A percentile compares a stretch with the other conserved stretches of the same genome.
phyloP scores from a whole-genome alignment of 805 yeast genomes.

The Jamesozyma gamospora region DNA sequence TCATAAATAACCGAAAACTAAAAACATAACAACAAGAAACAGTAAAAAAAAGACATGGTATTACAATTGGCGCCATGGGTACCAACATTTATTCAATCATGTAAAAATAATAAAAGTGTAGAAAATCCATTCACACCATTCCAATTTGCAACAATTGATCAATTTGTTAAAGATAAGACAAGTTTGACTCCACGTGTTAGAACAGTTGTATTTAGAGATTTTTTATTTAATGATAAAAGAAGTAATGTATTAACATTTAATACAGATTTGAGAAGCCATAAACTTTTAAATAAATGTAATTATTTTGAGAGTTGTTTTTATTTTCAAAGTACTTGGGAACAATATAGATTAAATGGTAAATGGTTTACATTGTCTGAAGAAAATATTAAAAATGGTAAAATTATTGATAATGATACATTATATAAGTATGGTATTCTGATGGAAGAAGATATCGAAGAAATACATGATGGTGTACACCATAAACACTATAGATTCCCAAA shows the following conservation, averaged over 20 bases:
- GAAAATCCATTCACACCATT: slow-evolving; percentile 46
- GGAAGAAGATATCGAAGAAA: slow-evolving; percentile 47
- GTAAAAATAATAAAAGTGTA: slow-evolving; percentile 34
- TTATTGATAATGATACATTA: not conserved
- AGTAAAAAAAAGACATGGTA: slow-evolving; percentile 5
- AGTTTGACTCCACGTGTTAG: slow-evolving; percentile 56
- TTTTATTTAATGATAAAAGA: slow-evolving; percentile 56
- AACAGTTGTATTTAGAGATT: slow-evolving; percentile 65
- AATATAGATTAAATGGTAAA: slow-evolving; percentile 62
- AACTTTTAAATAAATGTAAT: slow-evolving; percentile 41
- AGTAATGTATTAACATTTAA: slow-evolving; percentile 60
- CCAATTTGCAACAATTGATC: slow-evolving; percentile 57
- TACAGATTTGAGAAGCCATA: slow-evolving; percentile 62
- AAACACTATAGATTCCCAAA: slow-evolving; percentile 13
- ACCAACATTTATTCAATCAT: slow-evolving; percentile 48
- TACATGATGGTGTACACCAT: slow-evolving; percentile 3
- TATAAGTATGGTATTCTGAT: slow-evolving; percentile 4
- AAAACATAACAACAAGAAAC: no score
- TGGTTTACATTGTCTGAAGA: slow-evolving; percentile 38
- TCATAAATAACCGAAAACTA: no score
- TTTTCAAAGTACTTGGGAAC: slow-evolving; percentile 51
- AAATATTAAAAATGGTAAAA: slow-evolving; percentile 2
- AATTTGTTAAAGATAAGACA: slow-evolving; percentile 11
- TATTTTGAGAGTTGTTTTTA: slow-evolving; percentile 70
- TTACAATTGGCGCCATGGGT: slow-evolving; percentile 68